phyloP scores from a whole-genome alignment of 2,329 filamentous ascomycete species.

The Diaporthe ilicicola region DNA sequence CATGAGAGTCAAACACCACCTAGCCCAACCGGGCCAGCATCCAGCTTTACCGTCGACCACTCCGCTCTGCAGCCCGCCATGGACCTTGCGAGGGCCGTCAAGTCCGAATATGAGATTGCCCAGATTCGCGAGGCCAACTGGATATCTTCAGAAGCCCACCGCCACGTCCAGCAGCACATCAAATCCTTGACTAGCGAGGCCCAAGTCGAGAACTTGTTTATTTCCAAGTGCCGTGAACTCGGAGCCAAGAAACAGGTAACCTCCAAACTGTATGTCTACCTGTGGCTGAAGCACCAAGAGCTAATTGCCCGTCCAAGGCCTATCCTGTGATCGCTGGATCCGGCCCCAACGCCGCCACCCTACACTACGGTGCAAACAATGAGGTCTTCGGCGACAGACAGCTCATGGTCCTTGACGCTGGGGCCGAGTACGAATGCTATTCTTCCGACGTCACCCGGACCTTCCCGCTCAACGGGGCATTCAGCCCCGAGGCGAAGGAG shows the following conservation, averaged over 20 bases:
- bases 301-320: constrained; percentile 50
- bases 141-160: constrained; percentile 81
- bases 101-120: constrained; percentile 85
- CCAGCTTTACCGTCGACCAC: constrained; percentile 51
- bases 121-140: constrained; percentile 83
- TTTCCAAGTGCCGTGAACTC: constrained; percentile 73
- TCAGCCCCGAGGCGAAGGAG: constrained; percentile 72
- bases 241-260: constrained; percentile 73
- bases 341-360: constrained; percentile 81
- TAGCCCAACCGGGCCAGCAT: neutral
- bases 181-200: constrained; percentile 76
- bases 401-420: constrained; percentile 85
- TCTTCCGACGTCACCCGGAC: constrained; percentile 91
- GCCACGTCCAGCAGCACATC: constrained; percentile 72
- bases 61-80: constrained; percentile 73
- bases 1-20: constrained; percentile 44
- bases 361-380: constrained; percentile 89
- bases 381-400: constrained; percentile 74
- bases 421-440: constrained; percentile 85
- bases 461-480: constrained; percentile 77
- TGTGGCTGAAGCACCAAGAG: neutral
- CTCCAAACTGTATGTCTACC: neutral
- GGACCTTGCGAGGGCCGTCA: constrained; percentile 81
- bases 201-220: constrained; percentile 82
- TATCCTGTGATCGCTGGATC: constrained; percentile 91